Percentiles rank a stretch among this genome's conserved stretches.
phyloP scores from a whole-genome alignment of 306 rosid species.

The Vigna hirtella region DNA sequence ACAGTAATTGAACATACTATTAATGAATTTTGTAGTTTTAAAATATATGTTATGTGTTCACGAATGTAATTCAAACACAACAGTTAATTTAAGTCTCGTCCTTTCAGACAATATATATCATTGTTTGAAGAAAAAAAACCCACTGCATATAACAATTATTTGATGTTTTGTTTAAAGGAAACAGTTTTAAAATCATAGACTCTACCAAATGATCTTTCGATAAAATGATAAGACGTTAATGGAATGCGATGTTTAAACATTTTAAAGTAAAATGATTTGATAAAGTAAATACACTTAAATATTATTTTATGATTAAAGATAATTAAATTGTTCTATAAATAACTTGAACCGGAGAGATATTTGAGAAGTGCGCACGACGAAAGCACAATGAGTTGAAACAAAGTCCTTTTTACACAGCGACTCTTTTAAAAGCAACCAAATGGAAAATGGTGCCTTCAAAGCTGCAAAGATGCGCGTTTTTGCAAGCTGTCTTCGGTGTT shows the following conservation, averaged over 20 bases:
- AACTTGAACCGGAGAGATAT: background rate
- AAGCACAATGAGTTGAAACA: slow-evolving; percentile 34
- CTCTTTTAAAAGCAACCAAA: slow-evolving; percentile 31
- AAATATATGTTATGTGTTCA: no score
- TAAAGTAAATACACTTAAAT: background rate
- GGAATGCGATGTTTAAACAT: background rate
- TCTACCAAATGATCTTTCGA: background rate
- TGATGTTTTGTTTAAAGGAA: background rate
- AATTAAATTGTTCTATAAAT: background rate
- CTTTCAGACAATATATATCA: background rate
- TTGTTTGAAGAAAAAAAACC: background rate
- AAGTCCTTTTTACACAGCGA: background rate
- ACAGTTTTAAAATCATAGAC: background rate
- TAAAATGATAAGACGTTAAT: background rate
- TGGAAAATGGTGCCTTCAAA: slow-evolving; percentile 30
- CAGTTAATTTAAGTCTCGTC: background rate
- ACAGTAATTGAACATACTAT: background rate
- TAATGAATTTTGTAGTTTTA: no score
- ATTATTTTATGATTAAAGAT: background rate
- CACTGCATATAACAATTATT: background rate
- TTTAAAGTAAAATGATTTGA: background rate
- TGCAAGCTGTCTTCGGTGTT: slow-evolving; percentile 36
- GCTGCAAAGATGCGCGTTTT: slow-evolving; percentile 24
- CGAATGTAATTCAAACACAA: background rate
- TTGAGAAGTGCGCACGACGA: slow-evolving; percentile 14